These are phyloP conservation scores for Epichloe uncinata DNA, from an alignment of 2,329 filamentous ascomycete species.

Conservation along the genomic window DNA sequence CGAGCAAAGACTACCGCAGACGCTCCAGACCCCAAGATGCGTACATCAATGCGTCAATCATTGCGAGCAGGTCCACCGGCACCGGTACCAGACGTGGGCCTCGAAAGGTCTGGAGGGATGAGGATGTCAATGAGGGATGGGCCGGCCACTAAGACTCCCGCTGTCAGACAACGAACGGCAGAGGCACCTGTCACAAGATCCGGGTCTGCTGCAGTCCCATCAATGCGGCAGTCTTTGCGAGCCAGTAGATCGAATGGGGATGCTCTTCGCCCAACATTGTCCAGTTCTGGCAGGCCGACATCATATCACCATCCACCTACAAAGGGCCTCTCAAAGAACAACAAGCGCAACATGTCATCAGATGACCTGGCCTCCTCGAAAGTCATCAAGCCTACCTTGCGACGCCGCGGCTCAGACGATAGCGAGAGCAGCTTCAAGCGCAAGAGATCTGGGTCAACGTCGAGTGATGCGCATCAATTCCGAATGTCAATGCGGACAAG, in stretches of 20 bases:
- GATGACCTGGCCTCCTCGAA: constrained; percentile 11
- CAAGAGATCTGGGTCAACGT: constrained; percentile 28
- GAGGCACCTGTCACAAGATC: background rate
- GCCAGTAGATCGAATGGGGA: constrained; percentile 7
- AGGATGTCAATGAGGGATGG: constrained; percentile 20
- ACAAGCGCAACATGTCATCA: constrained; percentile 14
- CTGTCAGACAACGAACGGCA: background rate
- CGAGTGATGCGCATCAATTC: constrained; percentile 44
- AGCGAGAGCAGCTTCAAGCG: constrained; percentile 79
- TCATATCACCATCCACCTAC: constrained; percentile 17
- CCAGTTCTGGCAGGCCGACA: constrained; percentile 12
- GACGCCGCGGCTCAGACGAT: constrained; percentile 46
- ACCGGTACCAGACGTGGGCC: constrained; percentile 4
- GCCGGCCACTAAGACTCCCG: background rate
- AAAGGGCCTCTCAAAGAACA: constrained; percentile 8
- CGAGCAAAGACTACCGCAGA: background rate
- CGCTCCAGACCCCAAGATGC: constrained; percentile 21
- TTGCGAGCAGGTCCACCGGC: constrained; percentile 25
- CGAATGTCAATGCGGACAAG: constrained; percentile 56
- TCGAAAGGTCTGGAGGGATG: constrained; percentile 14
- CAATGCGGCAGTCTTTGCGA: constrained; percentile 14
- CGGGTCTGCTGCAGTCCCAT: background rate
- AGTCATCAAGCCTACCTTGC: constrained; percentile 23
- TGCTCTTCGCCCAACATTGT: constrained; percentile 3
- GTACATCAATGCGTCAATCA: constrained; percentile 36